phyloP scores from a whole-genome alignment of 2,329 filamentous ascomycete genomes.

The Phialophora tarda region DNA sequence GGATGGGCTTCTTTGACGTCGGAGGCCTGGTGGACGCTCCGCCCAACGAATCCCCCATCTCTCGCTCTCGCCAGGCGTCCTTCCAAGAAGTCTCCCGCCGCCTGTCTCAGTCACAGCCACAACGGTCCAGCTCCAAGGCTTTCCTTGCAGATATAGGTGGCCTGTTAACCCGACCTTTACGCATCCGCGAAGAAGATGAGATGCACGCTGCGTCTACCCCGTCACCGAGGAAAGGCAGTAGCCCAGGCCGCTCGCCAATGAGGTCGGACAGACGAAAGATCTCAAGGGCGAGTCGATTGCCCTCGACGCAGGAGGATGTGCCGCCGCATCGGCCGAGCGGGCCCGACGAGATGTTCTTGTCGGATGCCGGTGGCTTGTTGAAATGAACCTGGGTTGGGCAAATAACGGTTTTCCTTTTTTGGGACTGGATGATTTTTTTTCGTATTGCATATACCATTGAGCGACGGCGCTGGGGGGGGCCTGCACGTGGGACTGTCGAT shows the following conservation, averaged over 20 bases:
- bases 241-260: slow-evolving; percentile 29
- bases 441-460: slow-evolving; percentile 28
- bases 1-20: slow-evolving; percentile 83
- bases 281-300: slow-evolving; percentile 19
- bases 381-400: slow-evolving; percentile 22
- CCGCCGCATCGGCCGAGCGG: slow-evolving; percentile 57
- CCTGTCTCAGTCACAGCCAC: slow-evolving; percentile 14
- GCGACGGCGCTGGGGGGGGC: slow-evolving; percentile 35
- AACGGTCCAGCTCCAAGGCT: slow-evolving; percentile 34
- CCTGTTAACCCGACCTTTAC: slow-evolving; percentile 31
- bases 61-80: slow-evolving; percentile 39
- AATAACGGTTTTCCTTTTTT: slow-evolving; percentile 8
- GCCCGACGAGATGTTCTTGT: slow-evolving; percentile 46
- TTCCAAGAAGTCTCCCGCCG: slow-evolving; percentile 28
- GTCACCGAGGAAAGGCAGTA: slow-evolving; percentile 20
- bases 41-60: slow-evolving; percentile 42
- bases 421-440: neutral
- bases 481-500: neutral
- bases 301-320: slow-evolving; percentile 41
- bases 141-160: slow-evolving; percentile 41
- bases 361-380: slow-evolving; percentile 40
- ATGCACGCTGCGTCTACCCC: slow-evolving; percentile 18
- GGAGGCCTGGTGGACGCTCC: slow-evolving; percentile 70
- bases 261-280: slow-evolving; percentile 24
- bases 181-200: slow-evolving; percentile 33